These are phyloP conservation scores for Pseudogymnoascus sp. DNA, from an alignment of 2,329 filamentous ascomycete genomes.

Conservation along the genomic window DNA sequence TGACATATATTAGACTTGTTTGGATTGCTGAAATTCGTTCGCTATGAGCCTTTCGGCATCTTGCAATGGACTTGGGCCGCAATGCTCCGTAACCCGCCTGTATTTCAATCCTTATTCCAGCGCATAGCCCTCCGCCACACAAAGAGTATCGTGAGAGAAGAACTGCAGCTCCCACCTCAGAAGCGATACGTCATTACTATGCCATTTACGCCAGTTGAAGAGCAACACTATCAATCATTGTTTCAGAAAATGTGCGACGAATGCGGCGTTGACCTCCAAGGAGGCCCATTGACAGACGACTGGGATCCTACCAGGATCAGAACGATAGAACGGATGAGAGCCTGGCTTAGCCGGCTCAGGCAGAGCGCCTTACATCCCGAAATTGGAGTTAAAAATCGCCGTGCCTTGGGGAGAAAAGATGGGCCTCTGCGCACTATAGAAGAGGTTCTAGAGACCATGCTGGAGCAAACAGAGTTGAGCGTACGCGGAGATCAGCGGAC, in stretches of 20 bases:
- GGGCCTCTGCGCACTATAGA: conserved; percentile 71
- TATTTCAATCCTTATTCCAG: conserved; percentile 63
- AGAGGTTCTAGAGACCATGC: conserved; percentile 85
- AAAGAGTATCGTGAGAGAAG: conserved; percentile 70
- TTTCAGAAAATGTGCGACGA: conserved; percentile 68
- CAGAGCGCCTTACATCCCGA: conserved; percentile 83
- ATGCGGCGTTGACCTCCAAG: conserved; percentile 56
- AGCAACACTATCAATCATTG: conserved; percentile 75
- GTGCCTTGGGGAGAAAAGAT: conserved; percentile 52
- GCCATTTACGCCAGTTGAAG: conserved; percentile 83
- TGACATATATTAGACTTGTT: conserved; percentile 53
- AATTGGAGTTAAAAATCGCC: conserved; percentile 59
- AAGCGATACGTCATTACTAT: conserved; percentile 81
- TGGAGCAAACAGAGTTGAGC: conserved; percentile 67
- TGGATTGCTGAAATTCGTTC: conserved; percentile 73
- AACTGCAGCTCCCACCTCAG: conserved; percentile 73
- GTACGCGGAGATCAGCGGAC: conserved; percentile 63
- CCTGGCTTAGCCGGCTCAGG: conserved; percentile 68
- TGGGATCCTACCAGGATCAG: conserved; percentile 46
- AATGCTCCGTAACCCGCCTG: conserved; percentile 41
- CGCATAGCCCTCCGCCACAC: conserved; percentile 74
- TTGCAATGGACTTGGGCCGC: not conserved
- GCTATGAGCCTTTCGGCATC: conserved; percentile 65
- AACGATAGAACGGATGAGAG: conserved; percentile 64
- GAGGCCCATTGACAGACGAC: conserved; percentile 49